phyloP scores from a whole-genome alignment of 2,329 filamentous ascomycete genomes.

The Capronia americana region DNA sequence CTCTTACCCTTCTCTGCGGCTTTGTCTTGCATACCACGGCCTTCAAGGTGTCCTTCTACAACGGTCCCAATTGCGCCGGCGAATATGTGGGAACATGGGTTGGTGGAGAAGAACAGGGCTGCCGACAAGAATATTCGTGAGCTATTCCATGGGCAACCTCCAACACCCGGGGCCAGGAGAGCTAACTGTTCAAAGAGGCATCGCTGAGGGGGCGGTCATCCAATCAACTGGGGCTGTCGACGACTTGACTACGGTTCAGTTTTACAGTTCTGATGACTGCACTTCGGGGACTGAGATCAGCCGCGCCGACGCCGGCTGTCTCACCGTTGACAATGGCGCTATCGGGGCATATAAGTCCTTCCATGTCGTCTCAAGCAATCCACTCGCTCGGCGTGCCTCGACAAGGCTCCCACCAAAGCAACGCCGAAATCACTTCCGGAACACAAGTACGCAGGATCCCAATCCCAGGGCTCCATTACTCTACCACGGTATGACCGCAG shows the following conservation, averaged over 20 bases:
- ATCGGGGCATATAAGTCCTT: not conserved
- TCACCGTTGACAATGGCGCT: not conserved
- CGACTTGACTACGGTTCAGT: slow-evolving; percentile 1
- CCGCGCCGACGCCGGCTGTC: not conserved
- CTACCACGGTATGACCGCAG: slow-evolving; percentile 1
- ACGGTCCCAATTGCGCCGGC: not conserved
- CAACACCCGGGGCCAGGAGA: not conserved
- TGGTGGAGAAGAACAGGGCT: slow-evolving; percentile 6
- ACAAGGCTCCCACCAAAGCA: not conserved
- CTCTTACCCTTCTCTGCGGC: not conserved
- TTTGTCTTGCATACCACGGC: not conserved
- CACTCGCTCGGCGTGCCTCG: not conserved
- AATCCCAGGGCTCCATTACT: not conserved
- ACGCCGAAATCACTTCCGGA: not conserved
- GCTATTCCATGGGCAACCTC: not conserved
- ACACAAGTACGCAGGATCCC: not conserved
- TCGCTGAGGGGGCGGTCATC: not conserved
- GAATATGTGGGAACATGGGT: slow-evolving; percentile 3
- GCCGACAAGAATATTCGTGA: slow-evolving; percentile 3
- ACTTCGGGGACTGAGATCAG: not conserved
- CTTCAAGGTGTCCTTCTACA: not conserved
- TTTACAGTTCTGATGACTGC: slow-evolving; percentile 8
- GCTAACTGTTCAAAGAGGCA: not conserved
- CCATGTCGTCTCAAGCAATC: not conserved
- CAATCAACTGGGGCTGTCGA: slow-evolving; percentile 3